Evolutionary conservation across 2,329 filamentous ascomycete genomes (phyloP), one percentile per base, ranked within the genome.

Genomic region (Ophiostoma sp.): DNA sequence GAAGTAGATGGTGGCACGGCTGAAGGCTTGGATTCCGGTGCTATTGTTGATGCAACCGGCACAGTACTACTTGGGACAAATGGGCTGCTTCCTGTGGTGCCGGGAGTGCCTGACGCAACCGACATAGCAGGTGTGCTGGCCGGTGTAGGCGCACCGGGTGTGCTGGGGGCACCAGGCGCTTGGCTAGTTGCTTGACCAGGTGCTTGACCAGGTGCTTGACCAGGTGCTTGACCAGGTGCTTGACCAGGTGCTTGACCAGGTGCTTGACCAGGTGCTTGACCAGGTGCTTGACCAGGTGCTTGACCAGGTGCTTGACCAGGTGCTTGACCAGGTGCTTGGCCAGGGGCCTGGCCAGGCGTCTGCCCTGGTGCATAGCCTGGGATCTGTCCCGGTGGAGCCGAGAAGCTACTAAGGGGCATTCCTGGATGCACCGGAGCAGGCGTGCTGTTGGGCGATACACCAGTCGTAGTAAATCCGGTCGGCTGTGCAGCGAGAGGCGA

Each of bases 221-320:
- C 55, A 5, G 58, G 58, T 12, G 27, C 47, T n/a, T 65, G 47
- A 3, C 66, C 47, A 5, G 45, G 49, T n/a, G n/a, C n/a, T n/a
- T n/a, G n/a, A n/a, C n/a, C n/a, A 2, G 66, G 66, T 4, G 44
- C 27, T 40, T 67, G 66, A 9, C 66, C 66, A 2, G 66, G 66
- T 4, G 44, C 27, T 40, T 67, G 66, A 1, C 66, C 18, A 7
- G 66, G 55, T 4, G 36, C 27, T 40, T 67, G 66, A 6, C 55
- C 55, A 5, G 58, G 58, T 12, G 27, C 47, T n/a, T 65, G 47
- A 3, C 66, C 47, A 5, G 45, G 49, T n/a, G n/a, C n/a, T n/a
- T n/a, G n/a, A 8, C 66, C 66, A 2, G 66, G 66, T 4, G 44
- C 27, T 40, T 67, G 66, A 9, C 66, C 66, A 2, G 66, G 66